A percentile compares a stretch with the other conserved stretches of the same genome.
These are phyloP conservation scores for Pseudevernia furfuracea DNA, from an alignment of 495 filamentous ascomycete species.

Conservation along the genomic window DNA sequence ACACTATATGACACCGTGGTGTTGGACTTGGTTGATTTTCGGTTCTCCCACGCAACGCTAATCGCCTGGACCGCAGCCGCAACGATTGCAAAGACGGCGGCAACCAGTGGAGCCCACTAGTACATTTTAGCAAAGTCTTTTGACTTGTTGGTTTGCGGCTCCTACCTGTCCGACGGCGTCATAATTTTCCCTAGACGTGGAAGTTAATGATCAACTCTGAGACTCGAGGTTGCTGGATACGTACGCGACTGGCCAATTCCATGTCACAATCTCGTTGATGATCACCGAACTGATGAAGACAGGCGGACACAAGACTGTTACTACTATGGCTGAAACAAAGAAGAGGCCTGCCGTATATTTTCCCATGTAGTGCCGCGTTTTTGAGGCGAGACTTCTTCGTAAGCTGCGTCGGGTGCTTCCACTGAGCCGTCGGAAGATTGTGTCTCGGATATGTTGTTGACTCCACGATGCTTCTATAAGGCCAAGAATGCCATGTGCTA, in stretches of 20 bases:
- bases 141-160: not conserved
- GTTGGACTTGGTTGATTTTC: not conserved
- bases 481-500: not conserved
- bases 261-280: slow-evolving; percentile 1
- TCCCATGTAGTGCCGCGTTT: not conserved
- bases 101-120: not conserved
- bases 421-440: not conserved
- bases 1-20: not conserved
- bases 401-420: not conserved
- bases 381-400: not conserved
- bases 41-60: not conserved
- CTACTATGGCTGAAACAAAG: not conserved
- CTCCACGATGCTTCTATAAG: not conserved
- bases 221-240: not conserved
- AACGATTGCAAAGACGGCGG: not conserved
- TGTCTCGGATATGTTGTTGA: slow-evolving; percentile 2
- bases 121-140: not conserved
- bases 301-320: not conserved
- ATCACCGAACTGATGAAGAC: slow-evolving; percentile 5
- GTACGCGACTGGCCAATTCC: slow-evolving; percentile 2
- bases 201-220: not conserved
- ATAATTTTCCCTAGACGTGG: not conserved
- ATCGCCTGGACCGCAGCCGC: not conserved
- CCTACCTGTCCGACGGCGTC: slow-evolving; percentile 5
- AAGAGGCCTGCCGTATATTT: not conserved